Evolutionary conservation across 2,329 filamentous ascomycete genomes (phyloP).

Genomic region (Mycosphaerella sp.): DNA sequence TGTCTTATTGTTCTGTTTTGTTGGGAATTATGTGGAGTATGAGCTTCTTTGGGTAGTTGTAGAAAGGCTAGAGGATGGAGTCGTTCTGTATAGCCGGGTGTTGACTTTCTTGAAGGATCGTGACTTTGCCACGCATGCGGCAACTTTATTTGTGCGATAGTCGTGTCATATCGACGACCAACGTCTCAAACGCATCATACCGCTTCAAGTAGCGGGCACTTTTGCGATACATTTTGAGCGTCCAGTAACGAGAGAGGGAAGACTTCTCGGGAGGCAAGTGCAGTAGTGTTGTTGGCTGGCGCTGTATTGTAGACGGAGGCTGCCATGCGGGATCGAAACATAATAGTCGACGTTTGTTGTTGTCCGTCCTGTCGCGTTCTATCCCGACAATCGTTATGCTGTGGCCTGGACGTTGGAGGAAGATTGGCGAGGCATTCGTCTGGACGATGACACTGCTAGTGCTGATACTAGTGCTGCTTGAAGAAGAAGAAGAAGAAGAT

Average conservation of each 20-base stretch:
- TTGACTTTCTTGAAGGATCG: neutral
- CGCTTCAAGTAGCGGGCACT: conserved; percentile 60
- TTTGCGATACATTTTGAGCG: conserved; percentile 64
- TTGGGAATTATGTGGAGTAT: too few species aligned
- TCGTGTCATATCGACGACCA: conserved; percentile 11
- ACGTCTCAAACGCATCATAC: conserved; percentile 68
- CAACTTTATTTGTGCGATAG: neutral
- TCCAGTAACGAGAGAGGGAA: conserved; percentile 17
- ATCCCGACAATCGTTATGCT: conserved; percentile 85
- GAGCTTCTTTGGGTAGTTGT: too few species aligned
- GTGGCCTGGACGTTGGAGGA: conserved; percentile 84
- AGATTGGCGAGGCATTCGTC: conserved; percentile 72
- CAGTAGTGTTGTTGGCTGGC: conserved; percentile 34
- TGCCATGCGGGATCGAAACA: conserved; percentile 84
- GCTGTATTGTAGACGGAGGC: conserved; percentile 55
- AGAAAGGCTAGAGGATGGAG: too few species aligned
- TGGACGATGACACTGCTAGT: conserved; percentile 21
- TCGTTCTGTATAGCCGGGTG: too few species aligned
- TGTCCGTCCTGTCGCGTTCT: conserved; percentile 51
- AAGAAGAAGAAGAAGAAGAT: too few species aligned
- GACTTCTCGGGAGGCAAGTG: conserved; percentile 28
- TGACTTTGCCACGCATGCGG: neutral
- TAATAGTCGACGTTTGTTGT: conserved; percentile 63
- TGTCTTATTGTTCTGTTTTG: too few species aligned
- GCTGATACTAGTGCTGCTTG: too few species aligned